phyloP scores from a whole-genome alignment of 148 eudicot genomes.

The Drosera capensis region DNA sequence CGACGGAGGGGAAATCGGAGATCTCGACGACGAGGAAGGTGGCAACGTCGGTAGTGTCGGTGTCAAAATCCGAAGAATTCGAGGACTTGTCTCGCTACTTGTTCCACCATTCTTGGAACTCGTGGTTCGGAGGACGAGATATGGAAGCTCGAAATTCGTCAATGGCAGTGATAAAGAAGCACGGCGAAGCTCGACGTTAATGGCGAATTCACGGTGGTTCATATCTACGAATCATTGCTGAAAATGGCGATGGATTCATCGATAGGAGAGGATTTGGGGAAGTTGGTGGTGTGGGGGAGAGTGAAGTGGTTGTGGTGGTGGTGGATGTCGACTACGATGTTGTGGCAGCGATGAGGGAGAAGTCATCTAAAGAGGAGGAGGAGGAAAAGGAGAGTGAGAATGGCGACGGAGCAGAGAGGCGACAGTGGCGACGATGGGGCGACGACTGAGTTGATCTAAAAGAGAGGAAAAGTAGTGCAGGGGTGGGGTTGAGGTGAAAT shows the following conservation, averaged over 20 bases:
- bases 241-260: too few relatives aligned
- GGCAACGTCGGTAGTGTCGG: conserved; percentile 12
- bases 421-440: background rate
- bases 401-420: too few relatives aligned
- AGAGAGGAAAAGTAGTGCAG: too few relatives aligned
- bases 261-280: too few relatives aligned
- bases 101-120: conserved; percentile 78
- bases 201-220: conserved; percentile 1
- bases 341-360: too few relatives aligned
- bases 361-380: too few relatives aligned
- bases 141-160: conserved; percentile 7
- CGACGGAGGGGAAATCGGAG: conserved; percentile 7
- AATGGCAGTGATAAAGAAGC: background rate
- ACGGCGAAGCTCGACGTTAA: background rate
- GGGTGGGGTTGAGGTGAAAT: too few relatives aligned
- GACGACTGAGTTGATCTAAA: background rate
- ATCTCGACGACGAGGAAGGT: conserved; percentile 17
- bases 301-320: too few relatives aligned
- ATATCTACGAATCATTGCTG: background rate
- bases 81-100: conserved; percentile 23
- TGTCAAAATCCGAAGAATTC: background rate
- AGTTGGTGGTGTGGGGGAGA: too few relatives aligned
- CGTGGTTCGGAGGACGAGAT: conserved; percentile 62
- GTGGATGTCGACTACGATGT: too few relatives aligned
- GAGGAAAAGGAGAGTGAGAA: too few relatives aligned